Evolutionary conservation across 1,284 basidiomycete genomes (phyloP).

Genomic region (Ceratobasidium papillatum): DNA sequence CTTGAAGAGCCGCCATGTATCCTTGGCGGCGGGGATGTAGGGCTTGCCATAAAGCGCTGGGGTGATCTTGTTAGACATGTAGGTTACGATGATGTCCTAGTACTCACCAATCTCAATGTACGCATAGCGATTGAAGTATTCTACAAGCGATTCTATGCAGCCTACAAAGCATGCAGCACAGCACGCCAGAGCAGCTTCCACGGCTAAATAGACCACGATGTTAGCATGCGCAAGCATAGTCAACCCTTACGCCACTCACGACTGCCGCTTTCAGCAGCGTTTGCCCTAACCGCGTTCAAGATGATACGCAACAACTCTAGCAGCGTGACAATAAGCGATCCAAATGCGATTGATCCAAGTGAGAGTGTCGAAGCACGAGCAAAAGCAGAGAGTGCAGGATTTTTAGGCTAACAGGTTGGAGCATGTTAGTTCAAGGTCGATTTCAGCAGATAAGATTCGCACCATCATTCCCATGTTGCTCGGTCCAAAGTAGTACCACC

Average conservation of each 20-base stretch:
- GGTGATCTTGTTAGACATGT: not conserved
- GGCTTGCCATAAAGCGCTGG: constrained; percentile 85
- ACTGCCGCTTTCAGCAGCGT: constrained; percentile 77
- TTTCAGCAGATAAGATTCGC: not conserved
- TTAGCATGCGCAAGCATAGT: not conserved
- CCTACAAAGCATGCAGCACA: constrained; percentile 83
- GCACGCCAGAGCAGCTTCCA: constrained; percentile 79
- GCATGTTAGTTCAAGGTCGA: not conserved
- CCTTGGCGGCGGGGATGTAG: constrained; percentile 87
- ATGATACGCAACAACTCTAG: constrained; percentile 79
- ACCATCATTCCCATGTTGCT: constrained; percentile 69
- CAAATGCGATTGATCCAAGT: constrained; percentile 89
- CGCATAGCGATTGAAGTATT: constrained; percentile 87
- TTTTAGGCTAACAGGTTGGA: constrained; percentile 62
- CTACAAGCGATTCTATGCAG: constrained; percentile 72
- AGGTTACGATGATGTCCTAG: not conserved
- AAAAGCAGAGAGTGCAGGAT: constrained; percentile 77
- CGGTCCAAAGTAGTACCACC: constrained; percentile 81
- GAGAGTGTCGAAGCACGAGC: constrained; percentile 84
- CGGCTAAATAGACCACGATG: constrained; percentile 53
- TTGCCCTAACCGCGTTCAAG: constrained; percentile 70
- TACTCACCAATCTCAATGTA: constrained; percentile 75
- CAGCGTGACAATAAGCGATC: constrained; percentile 87
- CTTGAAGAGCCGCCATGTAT: constrained; percentile 87
- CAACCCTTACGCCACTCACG: constrained; percentile 57